Conservation (phyloP, 1,284 basidiomycete species). For the Sporisorium iseilematis-ciliati region DNA sequence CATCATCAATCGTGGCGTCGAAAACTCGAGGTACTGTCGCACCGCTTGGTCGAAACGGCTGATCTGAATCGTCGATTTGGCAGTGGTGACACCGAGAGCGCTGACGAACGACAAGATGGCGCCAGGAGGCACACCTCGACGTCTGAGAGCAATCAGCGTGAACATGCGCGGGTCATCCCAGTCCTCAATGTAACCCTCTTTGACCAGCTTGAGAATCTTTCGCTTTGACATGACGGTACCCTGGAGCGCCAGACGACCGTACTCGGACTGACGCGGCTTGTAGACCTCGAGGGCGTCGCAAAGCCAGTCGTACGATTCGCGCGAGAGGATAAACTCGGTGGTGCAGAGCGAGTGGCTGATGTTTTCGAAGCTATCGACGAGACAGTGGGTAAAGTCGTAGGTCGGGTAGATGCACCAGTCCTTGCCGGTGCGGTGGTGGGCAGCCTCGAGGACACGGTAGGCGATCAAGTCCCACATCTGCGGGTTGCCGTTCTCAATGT, state of each 20-base stretch:
- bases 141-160: conserved; percentile 92
- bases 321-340: conserved; percentile 93
- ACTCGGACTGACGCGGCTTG: conserved; percentile 98
- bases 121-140: conserved; percentile 94
- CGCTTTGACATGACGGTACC: conserved; percentile 98
- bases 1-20: conserved; percentile 91
- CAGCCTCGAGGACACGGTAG: conserved; percentile 89
- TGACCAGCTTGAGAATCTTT: conserved; percentile 90
- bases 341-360: conserved; percentile 99
- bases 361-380: conserved; percentile 98
- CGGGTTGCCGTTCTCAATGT: conserved; percentile 86
- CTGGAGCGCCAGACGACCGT: conserved; percentile 90
- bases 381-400: conserved; percentile 98
- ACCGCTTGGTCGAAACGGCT: conserved; percentile 90
- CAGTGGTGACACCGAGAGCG: conserved; percentile 89
- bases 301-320: conserved; percentile 98
- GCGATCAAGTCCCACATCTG: conserved; percentile 99
- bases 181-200: conserved; percentile 83
- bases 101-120: conserved; percentile 94
- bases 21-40: conserved; percentile 88
- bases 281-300: conserved; percentile 96
- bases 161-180: conserved; percentile 99
- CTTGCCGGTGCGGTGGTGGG: conserved; percentile 92
- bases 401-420: conserved; percentile 92
- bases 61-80: conserved; percentile 84